phyloP scores from a whole-genome alignment of 2,329 filamentous ascomycete genomes.

The Aspergillus pseudoterreus region DNA sequence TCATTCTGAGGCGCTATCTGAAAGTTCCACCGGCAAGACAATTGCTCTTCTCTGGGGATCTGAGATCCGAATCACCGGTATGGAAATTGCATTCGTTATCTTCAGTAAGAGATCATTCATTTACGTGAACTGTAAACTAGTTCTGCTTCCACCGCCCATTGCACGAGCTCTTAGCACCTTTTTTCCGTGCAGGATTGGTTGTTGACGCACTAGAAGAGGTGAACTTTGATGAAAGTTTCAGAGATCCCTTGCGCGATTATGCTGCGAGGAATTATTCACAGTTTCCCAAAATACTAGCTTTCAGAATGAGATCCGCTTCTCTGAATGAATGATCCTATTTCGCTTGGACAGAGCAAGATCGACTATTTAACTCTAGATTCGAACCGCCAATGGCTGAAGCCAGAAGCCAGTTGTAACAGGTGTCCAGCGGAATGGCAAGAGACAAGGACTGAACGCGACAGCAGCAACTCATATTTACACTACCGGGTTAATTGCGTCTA shows the following conservation, averaged over 20 bases:
- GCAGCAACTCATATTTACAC: no score
- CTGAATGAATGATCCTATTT: not conserved
- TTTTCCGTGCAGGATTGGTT: constrained; percentile 42
- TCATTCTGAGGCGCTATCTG: not conserved
- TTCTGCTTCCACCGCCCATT: constrained; percentile 46
- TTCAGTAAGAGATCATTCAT: not conserved
- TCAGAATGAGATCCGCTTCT: constrained; percentile 2
- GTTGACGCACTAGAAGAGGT: constrained; percentile 49
- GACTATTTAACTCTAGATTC: no score
- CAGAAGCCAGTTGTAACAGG: no score
- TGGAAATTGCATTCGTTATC: not conserved
- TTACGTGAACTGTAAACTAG: constrained; percentile 14
- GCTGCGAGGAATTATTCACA: constrained; percentile 38
- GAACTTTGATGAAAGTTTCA: constrained; percentile 38
- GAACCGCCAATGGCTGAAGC: no score
- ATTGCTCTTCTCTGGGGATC: not conserved
- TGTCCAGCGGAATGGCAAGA: no score
- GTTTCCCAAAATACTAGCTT: constrained; percentile 30
- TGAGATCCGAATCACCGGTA: not conserved
- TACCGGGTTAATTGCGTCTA: not conserved
- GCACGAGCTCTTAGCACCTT: constrained; percentile 42
- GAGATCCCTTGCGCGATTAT: constrained; percentile 24
- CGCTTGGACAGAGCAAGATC: no score
- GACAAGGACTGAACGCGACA: no score
- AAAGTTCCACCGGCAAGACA: constrained; percentile 2